Evolutionary conservation across 2,329 filamentous ascomycete species (phyloP).

Genomic region (Calonectria naviculata): DNA sequence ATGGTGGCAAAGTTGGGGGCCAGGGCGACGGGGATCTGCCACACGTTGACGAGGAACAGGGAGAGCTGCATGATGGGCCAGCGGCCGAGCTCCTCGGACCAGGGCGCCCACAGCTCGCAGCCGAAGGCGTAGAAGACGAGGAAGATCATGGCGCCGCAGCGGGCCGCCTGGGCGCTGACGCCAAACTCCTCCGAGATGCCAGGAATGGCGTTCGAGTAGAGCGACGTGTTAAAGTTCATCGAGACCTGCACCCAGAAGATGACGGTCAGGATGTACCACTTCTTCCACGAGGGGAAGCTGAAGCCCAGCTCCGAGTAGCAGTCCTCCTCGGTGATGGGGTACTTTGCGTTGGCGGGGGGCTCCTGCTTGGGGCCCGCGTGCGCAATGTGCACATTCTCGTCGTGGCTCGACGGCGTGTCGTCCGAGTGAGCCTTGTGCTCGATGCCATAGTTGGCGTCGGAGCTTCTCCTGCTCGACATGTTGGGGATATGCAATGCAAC

Average conservation of each 20-base stretch:
- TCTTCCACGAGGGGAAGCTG: slow-evolving; percentile 69
- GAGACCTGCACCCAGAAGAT: slow-evolving; percentile 80
- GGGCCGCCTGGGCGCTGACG: slow-evolving; percentile 75
- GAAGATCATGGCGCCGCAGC: slow-evolving; percentile 82
- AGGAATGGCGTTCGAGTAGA: slow-evolving; percentile 76
- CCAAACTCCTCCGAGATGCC: slow-evolving; percentile 75
- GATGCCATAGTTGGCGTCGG: slow-evolving; percentile 45
- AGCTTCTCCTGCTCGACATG: slow-evolving; percentile 48
- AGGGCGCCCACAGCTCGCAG: slow-evolving; percentile 89
- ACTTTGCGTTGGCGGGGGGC: slow-evolving; percentile 51
- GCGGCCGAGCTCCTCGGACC: slow-evolving; percentile 85
- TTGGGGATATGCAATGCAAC: neutral
- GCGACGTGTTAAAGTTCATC: slow-evolving; percentile 83
- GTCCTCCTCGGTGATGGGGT: slow-evolving; percentile 65
- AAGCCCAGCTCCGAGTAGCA: slow-evolving; percentile 76
- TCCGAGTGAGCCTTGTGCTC: slow-evolving; percentile 47
- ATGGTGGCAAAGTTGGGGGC: slow-evolving; percentile 79
- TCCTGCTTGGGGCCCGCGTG: slow-evolving; percentile 45
- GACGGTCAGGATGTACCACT: slow-evolving; percentile 79
- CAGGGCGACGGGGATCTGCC: slow-evolving; percentile 77
- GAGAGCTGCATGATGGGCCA: slow-evolving; percentile 80
- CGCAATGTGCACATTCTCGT: slow-evolving; percentile 47
- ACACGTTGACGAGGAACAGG: slow-evolving; percentile 81
- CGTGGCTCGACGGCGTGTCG: slow-evolving; percentile 23
- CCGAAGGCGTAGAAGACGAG: slow-evolving; percentile 85